phyloP scores from a whole-genome alignment of 1,284 basidiomycete genomes.

The Rugosomyces carneus region DNA sequence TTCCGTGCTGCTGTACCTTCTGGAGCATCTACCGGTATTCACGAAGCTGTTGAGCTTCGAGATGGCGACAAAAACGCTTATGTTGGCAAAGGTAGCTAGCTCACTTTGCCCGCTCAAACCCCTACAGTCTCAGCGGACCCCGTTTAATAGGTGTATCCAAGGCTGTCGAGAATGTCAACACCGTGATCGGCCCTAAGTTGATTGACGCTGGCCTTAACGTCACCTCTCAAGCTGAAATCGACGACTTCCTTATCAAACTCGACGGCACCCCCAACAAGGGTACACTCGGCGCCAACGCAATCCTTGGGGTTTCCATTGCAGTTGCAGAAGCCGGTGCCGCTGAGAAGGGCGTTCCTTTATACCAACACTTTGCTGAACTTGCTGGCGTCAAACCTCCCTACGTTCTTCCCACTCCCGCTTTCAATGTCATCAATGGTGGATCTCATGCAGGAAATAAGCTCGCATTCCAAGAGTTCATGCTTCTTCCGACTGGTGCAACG shows the following conservation, averaged over 20 bases:
- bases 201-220: constrained; percentile 85
- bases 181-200: constrained; percentile 84
- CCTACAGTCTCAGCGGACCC: constrained; percentile 9
- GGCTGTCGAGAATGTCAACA: constrained; percentile 95
- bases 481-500: constrained; percentile 89
- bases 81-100: constrained; percentile 87
- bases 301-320: constrained; percentile 98
- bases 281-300: constrained; percentile 98
- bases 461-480: constrained; percentile 99
- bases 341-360: constrained; percentile 92
- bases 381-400: constrained; percentile 93
- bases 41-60: constrained; percentile 98
- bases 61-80: constrained; percentile 93
- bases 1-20: constrained; percentile 97
- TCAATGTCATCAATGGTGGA: constrained; percentile 99
- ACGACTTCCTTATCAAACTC: constrained; percentile 98
- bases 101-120: constrained; percentile 10
- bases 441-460: constrained; percentile 99
- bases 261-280: constrained; percentile 99
- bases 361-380: constrained; percentile 94
- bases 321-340: constrained; percentile 91
- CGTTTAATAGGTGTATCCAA: constrained; percentile 72
- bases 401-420: constrained; percentile 85
- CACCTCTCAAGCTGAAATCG: constrained; percentile 93
- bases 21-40: constrained; percentile 96